Base-by-base conservation (phyloP, 805 yeast genomes). In the Pichia scutulata region DNA sequence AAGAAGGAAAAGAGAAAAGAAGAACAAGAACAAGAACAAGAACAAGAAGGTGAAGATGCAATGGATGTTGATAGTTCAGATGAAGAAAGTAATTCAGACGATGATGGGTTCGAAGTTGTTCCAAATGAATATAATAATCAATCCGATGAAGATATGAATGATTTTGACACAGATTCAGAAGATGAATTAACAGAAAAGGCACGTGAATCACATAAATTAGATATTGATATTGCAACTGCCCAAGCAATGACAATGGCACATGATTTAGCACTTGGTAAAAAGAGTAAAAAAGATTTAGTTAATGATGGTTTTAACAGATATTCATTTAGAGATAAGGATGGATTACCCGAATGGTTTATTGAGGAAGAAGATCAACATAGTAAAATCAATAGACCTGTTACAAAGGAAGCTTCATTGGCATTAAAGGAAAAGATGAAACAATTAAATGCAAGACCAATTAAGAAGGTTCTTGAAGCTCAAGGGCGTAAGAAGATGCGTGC, bases 171-270 rank as follows among this genome's bases (percentile, higher is more conserved):
- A 9, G 68, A 63, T 56, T 73, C 78, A 2, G 85, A 80, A 33
- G 81, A 74, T 47, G 85, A 81, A 62, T 65, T 60, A 48, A 70
- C 60, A 52, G 71, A 67, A 55, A 72, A 69, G 60, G 64, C 62
- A 59, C 71, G 46, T 60, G 71, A 64, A 57, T 70, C 66, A 25
- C 87, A 85, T 56, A 71, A 78, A 52, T 74, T 79, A 47, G 84
- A 80, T 53, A 81, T 88, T 46, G 96, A 88, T 55, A 72, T 90
- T 53, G 95, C 93, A 19, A 89, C 97, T 2, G 95, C 86, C 1
- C 95, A 89, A 65, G 97, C 97, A 6, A 93, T 93, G 99, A 93
- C 99, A 0, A 72, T 93, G 60, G 99, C 99, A 0, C 99, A 93
- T 64, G 89, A 93, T 68, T 75, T 93, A 39, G 99, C 98, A 0